phyloP scores from a whole-genome alignment of 2,329 filamentous ascomycete species.

The Raffaelea albimanens region DNA sequence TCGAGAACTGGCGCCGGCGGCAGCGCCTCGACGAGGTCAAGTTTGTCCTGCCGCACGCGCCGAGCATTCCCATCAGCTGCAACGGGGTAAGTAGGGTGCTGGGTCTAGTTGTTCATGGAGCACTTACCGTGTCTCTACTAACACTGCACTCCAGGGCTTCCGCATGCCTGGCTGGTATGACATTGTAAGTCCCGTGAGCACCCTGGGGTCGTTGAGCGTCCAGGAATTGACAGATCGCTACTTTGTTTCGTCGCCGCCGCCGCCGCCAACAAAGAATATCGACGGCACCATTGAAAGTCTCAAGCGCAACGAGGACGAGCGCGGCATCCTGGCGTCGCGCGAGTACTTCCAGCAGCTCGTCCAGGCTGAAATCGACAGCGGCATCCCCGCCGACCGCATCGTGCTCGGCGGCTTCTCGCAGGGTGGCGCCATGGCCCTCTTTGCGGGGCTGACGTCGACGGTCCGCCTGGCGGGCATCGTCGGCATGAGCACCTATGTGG shows the following conservation, averaged over 20 bases:
- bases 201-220: not conserved
- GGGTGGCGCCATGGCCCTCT: constrained; percentile 78
- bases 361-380: constrained; percentile 67
- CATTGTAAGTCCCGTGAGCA: constrained; percentile 41
- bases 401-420: constrained; percentile 80
- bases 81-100: constrained; percentile 48
- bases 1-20: constrained; percentile 77
- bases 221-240: not conserved
- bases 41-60: constrained; percentile 90
- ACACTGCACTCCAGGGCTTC: constrained; percentile 40
- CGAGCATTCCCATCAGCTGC: constrained; percentile 70
- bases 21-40: constrained; percentile 80
- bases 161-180: constrained; percentile 85
- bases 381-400: constrained; percentile 74
- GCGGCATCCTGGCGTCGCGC: constrained; percentile 63
- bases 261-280: not conserved
- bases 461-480: constrained; percentile 81
- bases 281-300: constrained; percentile 15
- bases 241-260: not conserved
- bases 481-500: constrained; percentile 72
- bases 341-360: constrained; percentile 73
- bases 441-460: constrained; percentile 64
- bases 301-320: constrained; percentile 40
- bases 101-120: too few species aligned
- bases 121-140: too few species aligned